Evolutionary conservation across 129 eudicot species (phyloP), one percentile per base, ranked within the genome.

Genomic region (Artemisia argyi): DNA sequence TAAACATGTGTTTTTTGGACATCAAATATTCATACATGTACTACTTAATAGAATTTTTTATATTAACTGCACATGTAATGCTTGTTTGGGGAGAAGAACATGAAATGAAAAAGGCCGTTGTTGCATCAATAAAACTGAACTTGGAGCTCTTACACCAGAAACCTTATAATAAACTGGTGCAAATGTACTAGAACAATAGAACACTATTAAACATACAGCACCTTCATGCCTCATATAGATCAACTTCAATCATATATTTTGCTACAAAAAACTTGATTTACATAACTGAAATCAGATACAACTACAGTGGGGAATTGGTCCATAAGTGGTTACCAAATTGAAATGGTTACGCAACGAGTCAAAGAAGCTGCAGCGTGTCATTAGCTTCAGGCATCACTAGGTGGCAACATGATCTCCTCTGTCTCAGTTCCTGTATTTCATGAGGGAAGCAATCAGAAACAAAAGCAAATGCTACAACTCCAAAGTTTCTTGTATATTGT

Each of bases 251-350:
- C 82, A 44, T 39, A 64, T 42, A 74, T 14, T 5, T 44, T 13
- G 60, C 82, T 78, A 78, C 81, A 78, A 78, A 78, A 71, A 55
- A 11, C 5, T 44, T n/a, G 20, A 65, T 73, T 78, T 71, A 72
- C 77, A 57, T 22, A 78, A 73, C 64, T 44, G 67, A 65, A 64
- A 63, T 10, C 17, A 18, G 39, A 58, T 71, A 50, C 65, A 70
- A 44, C 66, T 77, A 77, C 81, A 70, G 7, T 66, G 57, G 20
- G 14, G 47, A 65, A 61, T 61, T 39, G 46, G 24, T 30, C 32
- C 16, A 67, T 67, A 57, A 35, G 64, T 39, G 4, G 42, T 53
- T 35, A 65, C 49, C 39, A 65, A 74, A 73, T 49, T 16, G 51
- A 5, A 22, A 61, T 8, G 11, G 14, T 32, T 42, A 53, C 42